Percentiles rank a stretch among this genome's conserved stretches.
Evolutionary conservation across 805 yeast genomes (phyloP).

Genomic region (Candida sakaeoensis): DNA sequence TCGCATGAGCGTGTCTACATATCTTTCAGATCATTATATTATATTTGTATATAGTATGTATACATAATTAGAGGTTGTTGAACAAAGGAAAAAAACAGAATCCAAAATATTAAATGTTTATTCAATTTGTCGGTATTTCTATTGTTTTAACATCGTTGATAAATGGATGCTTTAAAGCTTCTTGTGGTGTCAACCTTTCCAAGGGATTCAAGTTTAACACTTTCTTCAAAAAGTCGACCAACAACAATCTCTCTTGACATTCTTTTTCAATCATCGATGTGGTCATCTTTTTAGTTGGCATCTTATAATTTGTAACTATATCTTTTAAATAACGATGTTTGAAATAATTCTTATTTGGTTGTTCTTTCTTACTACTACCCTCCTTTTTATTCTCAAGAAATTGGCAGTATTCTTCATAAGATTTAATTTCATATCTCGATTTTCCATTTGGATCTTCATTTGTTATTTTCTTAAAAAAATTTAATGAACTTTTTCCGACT

Average conservation of each 20-base stretch:
- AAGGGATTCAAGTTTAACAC: conserved; percentile 82
- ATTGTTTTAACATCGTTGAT: conserved; percentile 38
- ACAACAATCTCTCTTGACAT: conserved; percentile 62
- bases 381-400: conserved; percentile 27
- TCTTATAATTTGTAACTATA: conserved; percentile 70
- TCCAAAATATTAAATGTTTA: too few species aligned
- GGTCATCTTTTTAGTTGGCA: conserved; percentile 58
- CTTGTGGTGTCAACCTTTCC: conserved; percentile 96
- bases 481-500: conserved; percentile 79
- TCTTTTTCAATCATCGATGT: conserved; percentile 61
- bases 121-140: conserved; percentile 1
- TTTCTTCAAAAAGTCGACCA: conserved; percentile 76
- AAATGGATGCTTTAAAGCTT: conserved; percentile 89
- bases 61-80: too few species aligned
- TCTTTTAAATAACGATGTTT: conserved; percentile 60
- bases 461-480: conserved; percentile 53
- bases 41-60: too few species aligned
- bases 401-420: conserved; percentile 33
- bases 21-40: too few species aligned
- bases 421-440: conserved; percentile 29
- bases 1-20: too few species aligned
- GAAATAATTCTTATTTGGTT: conserved; percentile 83
- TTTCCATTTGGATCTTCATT: conserved; percentile 20
- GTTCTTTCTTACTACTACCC: conserved; percentile 45
- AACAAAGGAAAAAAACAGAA: too few species aligned